Conservation (phyloP, 129 eudicot species). For the Flaveria linearis region DNA sequence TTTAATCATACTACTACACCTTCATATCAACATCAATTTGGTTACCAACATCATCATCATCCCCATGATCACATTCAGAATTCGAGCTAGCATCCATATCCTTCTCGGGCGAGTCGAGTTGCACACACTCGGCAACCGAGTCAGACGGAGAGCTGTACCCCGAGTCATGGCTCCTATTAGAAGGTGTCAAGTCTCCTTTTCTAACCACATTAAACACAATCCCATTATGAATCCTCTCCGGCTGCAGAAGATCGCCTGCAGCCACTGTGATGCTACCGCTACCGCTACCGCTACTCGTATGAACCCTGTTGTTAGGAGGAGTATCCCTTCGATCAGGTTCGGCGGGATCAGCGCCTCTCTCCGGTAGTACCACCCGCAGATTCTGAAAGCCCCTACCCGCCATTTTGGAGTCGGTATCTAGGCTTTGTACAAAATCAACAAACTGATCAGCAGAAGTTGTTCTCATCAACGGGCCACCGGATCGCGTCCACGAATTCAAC, state of each 20-base stretch:
- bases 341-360: conserved; percentile 51
- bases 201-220: conserved; percentile 81
- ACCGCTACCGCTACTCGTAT: conserved; percentile 35
- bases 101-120: conserved; percentile 62
- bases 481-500: conserved; percentile 72
- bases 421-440: conserved; percentile 67
- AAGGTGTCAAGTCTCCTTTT: conserved; percentile 62
- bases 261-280: conserved; percentile 73
- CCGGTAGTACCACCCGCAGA: conserved; percentile 56
- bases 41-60: conserved; percentile 21
- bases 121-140: conserved; percentile 71
- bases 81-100: conserved; percentile 68
- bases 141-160: conserved; percentile 47
- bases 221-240: conserved; percentile 67
- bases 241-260: conserved; percentile 82
- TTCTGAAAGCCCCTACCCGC: conserved; percentile 41
- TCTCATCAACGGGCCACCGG: conserved; percentile 96
- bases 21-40: conserved; percentile 7
- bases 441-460: conserved; percentile 76
- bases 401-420: conserved; percentile 55
- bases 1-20: neutral
- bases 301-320: conserved; percentile 8
- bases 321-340: conserved; percentile 46
- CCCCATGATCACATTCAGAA: conserved; percentile 43
- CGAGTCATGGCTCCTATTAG: conserved; percentile 66